Percentiles rank a stretch among this genome's conserved stretches.
phyloP scores from a whole-genome alignment of 768 basidiomycete species.

The Tricholoma sp. region DNA sequence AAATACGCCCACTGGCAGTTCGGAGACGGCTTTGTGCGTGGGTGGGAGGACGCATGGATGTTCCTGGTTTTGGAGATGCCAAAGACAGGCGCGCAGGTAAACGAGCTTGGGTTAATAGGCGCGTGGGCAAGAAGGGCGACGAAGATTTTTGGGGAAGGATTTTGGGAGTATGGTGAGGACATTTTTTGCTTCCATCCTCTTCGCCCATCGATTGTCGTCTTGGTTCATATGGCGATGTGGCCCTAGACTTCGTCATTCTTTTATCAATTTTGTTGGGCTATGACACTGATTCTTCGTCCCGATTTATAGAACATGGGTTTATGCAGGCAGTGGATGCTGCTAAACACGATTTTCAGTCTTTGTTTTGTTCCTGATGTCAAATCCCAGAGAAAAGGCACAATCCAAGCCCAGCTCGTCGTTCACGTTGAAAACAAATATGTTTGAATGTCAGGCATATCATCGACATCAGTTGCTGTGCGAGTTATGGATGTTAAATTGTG shows the following conservation, averaged over 20 bases:
- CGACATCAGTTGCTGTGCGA: too few relatives aligned
- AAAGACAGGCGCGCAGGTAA: slow-evolving; percentile 20
- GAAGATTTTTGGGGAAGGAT: slow-evolving; percentile 37
- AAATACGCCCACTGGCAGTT: slow-evolving; percentile 67
- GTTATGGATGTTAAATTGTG: too few relatives aligned
- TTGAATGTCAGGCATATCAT: too few relatives aligned
- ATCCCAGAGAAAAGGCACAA: too few relatives aligned
- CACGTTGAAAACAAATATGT: too few relatives aligned
- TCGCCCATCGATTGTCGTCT: background rate
- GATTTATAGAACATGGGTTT: too few relatives aligned
- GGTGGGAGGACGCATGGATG: slow-evolving; percentile 66
- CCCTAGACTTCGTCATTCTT: background rate
- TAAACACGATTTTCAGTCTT: slow-evolving; percentile 27
- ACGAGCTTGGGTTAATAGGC: too few relatives aligned
- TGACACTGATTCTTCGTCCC: background rate
- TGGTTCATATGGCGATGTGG: background rate
- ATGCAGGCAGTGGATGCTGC: slow-evolving; percentile 50
- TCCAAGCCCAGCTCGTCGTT: too few relatives aligned
- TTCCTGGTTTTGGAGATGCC: slow-evolving; percentile 39
- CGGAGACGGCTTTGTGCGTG: slow-evolving; percentile 54
- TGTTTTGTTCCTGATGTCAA: slow-evolving; percentile 20
- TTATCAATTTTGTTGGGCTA: background rate
- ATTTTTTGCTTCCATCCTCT: background rate
- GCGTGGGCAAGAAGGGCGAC: slow-evolving; percentile 50
- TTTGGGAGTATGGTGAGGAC: slow-evolving; percentile 65